phyloP scores from a whole-genome alignment of 1,284 basidiomycete species.

The Cyathus pygmaeus region DNA sequence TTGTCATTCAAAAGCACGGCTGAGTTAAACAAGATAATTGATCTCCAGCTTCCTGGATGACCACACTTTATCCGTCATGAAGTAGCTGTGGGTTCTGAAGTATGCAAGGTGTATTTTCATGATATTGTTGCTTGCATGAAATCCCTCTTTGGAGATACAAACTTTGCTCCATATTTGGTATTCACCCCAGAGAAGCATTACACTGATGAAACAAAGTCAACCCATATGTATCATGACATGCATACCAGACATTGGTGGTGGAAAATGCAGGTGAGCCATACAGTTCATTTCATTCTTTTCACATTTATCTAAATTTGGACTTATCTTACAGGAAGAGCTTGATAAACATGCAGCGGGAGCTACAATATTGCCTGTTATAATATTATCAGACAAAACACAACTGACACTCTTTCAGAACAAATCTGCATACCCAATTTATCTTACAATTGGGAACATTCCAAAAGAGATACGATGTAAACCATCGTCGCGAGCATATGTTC shows the following conservation, averaged over 20 bases:
- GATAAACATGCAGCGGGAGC: slow-evolving; percentile 40
- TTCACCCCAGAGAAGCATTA: slow-evolving; percentile 46
- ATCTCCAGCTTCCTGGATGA: slow-evolving; percentile 26
- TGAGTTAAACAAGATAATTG: slow-evolving; percentile 34
- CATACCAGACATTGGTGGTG: slow-evolving; percentile 53
- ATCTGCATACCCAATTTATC: slow-evolving; percentile 51
- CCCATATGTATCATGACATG: slow-evolving; percentile 42
- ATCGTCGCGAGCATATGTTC: slow-evolving; percentile 41
- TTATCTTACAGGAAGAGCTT: slow-evolving; percentile 36
- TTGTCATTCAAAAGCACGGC: slow-evolving; percentile 17
- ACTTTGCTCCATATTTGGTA: slow-evolving; percentile 23
- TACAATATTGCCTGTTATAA: slow-evolving; percentile 52
- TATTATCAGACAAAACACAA: slow-evolving; percentile 52
- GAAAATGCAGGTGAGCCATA: slow-evolving; percentile 39
- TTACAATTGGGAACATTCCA: slow-evolving; percentile 56
- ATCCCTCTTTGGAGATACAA: slow-evolving; percentile 35
- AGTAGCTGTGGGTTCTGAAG: slow-evolving; percentile 27
- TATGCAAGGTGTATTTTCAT: slow-evolving; percentile 34
- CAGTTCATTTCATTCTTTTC: neutral
- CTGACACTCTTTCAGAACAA: slow-evolving; percentile 49
- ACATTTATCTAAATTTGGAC: neutral
- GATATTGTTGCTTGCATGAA: slow-evolving; percentile 35
- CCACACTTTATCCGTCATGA: slow-evolving; percentile 32
- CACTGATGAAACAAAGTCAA: slow-evolving; percentile 20
- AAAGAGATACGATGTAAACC: slow-evolving; percentile 50